These are phyloP conservation scores for Ophiobolus disseminans DNA, from an alignment of 2,329 filamentous ascomycete species.

Conservation along the genomic window DNA sequence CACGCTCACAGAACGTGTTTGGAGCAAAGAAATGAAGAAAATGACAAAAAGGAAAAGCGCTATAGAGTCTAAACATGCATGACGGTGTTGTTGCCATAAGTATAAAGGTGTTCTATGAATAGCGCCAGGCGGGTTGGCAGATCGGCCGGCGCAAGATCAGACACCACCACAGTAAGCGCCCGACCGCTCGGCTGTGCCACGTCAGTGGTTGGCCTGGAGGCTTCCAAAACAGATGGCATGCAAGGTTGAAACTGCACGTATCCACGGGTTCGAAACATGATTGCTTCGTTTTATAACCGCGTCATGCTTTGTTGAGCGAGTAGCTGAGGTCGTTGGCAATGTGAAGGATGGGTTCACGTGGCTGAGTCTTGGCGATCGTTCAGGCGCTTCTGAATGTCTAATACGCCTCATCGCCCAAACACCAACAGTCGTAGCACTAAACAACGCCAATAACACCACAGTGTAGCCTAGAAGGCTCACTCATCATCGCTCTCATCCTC, in stretches of 20 bases:
- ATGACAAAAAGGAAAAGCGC: background rate
- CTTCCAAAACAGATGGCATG: conserved; percentile 10
- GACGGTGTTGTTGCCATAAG: conserved; percentile 10
- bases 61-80: background rate
- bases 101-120: conserved; percentile 18
- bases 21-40: conserved; percentile 9
- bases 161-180: conserved; percentile 33
- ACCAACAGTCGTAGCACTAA: no score
- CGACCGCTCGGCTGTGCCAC: conserved; percentile 22
- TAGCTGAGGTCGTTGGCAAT: background rate
- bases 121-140: conserved; percentile 12
- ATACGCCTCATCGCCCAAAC: background rate
- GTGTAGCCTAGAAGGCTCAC: background rate
- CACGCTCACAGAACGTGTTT: conserved; percentile 23
- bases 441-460: background rate
- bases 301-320: conserved; percentile 6
- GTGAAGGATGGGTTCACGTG: background rate
- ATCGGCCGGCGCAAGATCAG: conserved; percentile 22
- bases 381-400: background rate
- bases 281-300: conserved; percentile 3
- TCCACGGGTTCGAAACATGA: conserved; percentile 22
- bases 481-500: conserved; percentile 40
- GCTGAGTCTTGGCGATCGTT: background rate
- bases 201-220: conserved; percentile 21
- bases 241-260: conserved; percentile 18